Base-by-base conservation (phyloP, 2,329 filamentous ascomycete genomes). In the Xylariaceae sp. region DNA sequence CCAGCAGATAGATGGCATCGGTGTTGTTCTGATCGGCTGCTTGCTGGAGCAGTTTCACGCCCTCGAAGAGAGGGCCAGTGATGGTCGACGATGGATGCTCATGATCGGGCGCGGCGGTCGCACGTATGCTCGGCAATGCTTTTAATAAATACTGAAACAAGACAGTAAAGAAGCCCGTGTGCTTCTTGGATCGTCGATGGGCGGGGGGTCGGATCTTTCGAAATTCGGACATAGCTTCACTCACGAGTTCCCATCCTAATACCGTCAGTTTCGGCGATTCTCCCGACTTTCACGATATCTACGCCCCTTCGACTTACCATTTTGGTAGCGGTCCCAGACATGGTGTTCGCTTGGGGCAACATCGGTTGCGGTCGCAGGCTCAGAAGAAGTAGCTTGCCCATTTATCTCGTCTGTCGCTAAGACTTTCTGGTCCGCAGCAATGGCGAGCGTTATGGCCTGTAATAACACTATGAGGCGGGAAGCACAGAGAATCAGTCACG, bases 1-100 rank as follows among this genome's bases (percentile, higher is more conserved):
- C 94, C 23, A 99, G 81, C 13, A 96, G 79, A 70, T 88, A 96
- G 51, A 97, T 84, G 4, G 94, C 94, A 73, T 99, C 92, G 1
- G 90, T 82, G 70, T 91, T 85, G 64, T 84, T 83, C 62, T 79
- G 75, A 13, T 74, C 73, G 11, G 81, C 79, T 0, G 82, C 80
- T 58, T 80, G 74, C 61, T 84, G 76, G 17, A 86, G 77, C 18
- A 83, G 73, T 56, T 74, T 74, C 23, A 84, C 79, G 4, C 82
- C 82, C 35, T 80, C 78, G 23, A 77, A 68, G 4, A 84, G 74
- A 37, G 78, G 76, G 0, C 78, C 77, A 51, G 71, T 76, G 17
- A 77, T 71, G 30, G 70, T 66, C 15, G 73, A 70, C 41, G 73
- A 61, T 41, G 72, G 64, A 45, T 74, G 70, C 44, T 75, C 73